phyloP scores from a whole-genome alignment of 2,329 filamentous ascomycete genomes.

The Penicillium concentricum region DNA sequence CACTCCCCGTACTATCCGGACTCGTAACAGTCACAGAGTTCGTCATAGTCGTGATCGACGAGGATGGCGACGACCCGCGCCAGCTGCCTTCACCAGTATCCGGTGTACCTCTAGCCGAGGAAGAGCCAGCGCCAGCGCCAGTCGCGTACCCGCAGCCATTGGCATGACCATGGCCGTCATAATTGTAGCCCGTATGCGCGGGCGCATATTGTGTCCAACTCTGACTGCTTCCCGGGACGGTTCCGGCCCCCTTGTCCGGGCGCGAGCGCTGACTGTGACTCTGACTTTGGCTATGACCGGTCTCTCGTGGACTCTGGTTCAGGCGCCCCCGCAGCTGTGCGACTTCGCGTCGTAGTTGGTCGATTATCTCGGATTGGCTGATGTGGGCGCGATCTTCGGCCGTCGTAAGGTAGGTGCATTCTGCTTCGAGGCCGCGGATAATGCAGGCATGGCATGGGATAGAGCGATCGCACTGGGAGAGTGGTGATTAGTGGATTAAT shows the following conservation, averaged over 20 bases:
- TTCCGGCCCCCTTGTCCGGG: background rate
- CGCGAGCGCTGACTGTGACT: background rate
- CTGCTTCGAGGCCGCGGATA: conserved; percentile 26
- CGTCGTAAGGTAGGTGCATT: conserved; percentile 31
- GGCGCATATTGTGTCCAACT: background rate
- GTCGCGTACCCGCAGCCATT: background rate
- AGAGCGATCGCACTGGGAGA: conserved; percentile 28
- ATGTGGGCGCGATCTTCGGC: conserved; percentile 63
- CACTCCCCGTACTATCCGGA: conserved; percentile 25
- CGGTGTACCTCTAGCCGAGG: background rate
- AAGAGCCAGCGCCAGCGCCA: background rate
- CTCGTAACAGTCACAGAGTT: conserved; percentile 19
- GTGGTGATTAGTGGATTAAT: background rate
- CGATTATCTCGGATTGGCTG: conserved; percentile 52
- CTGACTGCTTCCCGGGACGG: background rate
- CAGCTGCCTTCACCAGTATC: conserved; percentile 14
- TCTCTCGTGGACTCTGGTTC: conserved; percentile 7
- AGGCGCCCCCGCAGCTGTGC: conserved; percentile 20
- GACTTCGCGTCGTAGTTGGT: conserved; percentile 27
- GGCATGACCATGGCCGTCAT: background rate
- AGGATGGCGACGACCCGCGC: conserved; percentile 21
- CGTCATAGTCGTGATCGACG: conserved; percentile 17
- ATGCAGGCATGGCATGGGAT: conserved; percentile 29
- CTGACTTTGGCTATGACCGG: background rate
- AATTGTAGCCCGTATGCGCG: background rate